Percentiles rank a stretch among this genome's conserved stretches.
These are phyloP conservation scores for Aspergillus carlsbadensis DNA, from an alignment of 495 filamentous ascomycete genomes.

Conservation along the genomic window DNA sequence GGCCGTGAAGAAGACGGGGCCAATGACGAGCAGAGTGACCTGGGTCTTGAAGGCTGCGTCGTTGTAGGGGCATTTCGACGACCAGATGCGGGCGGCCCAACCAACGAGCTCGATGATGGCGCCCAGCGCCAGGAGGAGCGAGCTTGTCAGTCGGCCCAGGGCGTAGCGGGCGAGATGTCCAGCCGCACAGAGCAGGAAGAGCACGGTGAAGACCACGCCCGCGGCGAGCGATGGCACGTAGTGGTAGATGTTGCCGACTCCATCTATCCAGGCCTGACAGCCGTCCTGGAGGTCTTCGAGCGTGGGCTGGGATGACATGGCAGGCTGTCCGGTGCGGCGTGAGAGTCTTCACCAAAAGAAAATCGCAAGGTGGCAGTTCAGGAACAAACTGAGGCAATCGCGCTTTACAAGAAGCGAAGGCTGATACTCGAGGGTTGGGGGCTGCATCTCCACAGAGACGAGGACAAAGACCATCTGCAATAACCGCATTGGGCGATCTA, in stretches of 20 bases:
- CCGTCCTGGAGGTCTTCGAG: background rate
- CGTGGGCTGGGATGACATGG: background rate
- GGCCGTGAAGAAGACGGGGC: conserved; percentile 58
- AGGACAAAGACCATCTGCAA: no score
- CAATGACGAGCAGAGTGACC: conserved; percentile 59
- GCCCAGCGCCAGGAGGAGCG: conserved; percentile 14
- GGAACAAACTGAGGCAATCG: no score
- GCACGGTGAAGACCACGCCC: conserved; percentile 49
- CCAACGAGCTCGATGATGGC: conserved; percentile 52
- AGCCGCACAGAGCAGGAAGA: conserved; percentile 49
- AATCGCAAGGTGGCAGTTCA: no score
- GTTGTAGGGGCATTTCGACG: conserved; percentile 53
- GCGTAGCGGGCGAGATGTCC: conserved; percentile 28
- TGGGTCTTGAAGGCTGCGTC: conserved; percentile 54
- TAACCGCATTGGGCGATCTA: no score
- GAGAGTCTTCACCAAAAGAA: no score
- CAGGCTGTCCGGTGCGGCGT: background rate
- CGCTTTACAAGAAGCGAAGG: no score
- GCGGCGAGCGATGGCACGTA: conserved; percentile 51
- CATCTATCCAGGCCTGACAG: conserved; percentile 28
- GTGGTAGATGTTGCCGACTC: conserved; percentile 41
- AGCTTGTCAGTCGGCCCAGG: background rate
- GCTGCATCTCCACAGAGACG: no score
- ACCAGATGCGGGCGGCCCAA: conserved; percentile 58
- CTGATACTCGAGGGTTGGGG: no score